phyloP scores from a whole-genome alignment of 2,329 filamentous ascomycete species.

The Lasiodiplodia sp. region DNA sequence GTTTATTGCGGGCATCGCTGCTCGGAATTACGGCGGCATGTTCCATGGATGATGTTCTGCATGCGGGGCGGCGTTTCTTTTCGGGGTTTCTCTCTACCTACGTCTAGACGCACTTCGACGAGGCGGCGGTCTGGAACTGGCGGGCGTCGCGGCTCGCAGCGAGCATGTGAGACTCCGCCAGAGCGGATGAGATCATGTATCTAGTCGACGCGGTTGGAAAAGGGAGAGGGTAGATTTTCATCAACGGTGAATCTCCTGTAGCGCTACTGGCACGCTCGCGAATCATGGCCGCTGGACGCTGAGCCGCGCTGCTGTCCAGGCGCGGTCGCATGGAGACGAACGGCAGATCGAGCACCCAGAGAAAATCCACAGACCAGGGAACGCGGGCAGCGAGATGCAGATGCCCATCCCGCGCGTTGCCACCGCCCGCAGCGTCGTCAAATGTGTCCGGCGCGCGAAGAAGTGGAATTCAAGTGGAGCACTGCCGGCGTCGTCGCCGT shows the following conservation, averaged over 20 bases:
- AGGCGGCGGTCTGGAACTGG: slow-evolving; percentile 20
- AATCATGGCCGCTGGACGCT: slow-evolving; percentile 24
- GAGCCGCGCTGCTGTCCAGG: slow-evolving; percentile 19
- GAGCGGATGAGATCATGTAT: slow-evolving; percentile 5
- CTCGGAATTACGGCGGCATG: not conserved
- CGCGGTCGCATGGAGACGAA: slow-evolving; percentile 27
- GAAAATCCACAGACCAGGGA: slow-evolving; percentile 26
- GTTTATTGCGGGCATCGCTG: slow-evolving; percentile 22
- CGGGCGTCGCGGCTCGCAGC: not conserved
- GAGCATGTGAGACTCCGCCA: slow-evolving; percentile 23
- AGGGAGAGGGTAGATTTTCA: slow-evolving; percentile 9
- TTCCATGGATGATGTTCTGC: slow-evolving; percentile 20
- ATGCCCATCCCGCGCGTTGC: not conserved
- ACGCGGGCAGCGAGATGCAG: slow-evolving; percentile 8
- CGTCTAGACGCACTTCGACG: not conserved
- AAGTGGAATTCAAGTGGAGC: slow-evolving; percentile 12
- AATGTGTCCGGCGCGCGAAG: not conserved
- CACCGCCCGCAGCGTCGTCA: slow-evolving; percentile 4
- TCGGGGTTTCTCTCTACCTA: not conserved
- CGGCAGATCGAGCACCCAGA: slow-evolving; percentile 28
- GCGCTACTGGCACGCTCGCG: slow-evolving; percentile 6
- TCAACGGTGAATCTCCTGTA: slow-evolving; percentile 2
- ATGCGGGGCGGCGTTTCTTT: slow-evolving; percentile 25
- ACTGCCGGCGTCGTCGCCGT: slow-evolving; percentile 1
- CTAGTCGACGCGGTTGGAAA: not conserved